Conservation (phyloP, 257 asterid genomes). For the Solanum habrochaites region DNA sequence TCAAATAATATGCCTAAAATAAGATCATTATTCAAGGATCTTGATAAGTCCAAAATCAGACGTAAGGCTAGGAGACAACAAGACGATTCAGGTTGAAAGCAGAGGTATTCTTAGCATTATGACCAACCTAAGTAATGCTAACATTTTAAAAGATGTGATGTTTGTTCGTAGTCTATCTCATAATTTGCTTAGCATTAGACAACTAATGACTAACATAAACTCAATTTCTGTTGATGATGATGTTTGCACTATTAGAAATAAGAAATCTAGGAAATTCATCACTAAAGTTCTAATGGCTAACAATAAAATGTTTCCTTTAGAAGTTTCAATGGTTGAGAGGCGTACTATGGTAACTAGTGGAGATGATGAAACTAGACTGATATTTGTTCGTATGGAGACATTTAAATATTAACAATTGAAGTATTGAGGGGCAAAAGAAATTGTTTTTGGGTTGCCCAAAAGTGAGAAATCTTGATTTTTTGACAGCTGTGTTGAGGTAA, state of each 20-base stretch:
- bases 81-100: neutral
- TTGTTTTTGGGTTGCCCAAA: neutral
- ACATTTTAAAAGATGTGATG: neutral
- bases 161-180: neutral
- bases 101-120: neutral
- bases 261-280: too few relatives aligned
- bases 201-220: neutral
- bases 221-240: too few relatives aligned
- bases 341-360: too few relatives aligned
- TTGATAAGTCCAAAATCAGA: neutral
- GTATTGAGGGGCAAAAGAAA: too few relatives aligned
- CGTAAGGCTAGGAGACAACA: neutral
- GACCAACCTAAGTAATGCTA: neutral
- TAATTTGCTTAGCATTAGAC: neutral
- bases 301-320: too few relatives aligned
- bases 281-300: too few relatives aligned
- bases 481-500: neutral
- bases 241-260: too few relatives aligned
- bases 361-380: neutral
- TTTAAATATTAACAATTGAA: too few relatives aligned
- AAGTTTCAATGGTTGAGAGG: too few relatives aligned
- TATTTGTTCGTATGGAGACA: too few relatives aligned
- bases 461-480: neutral
- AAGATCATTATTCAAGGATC: neutral
- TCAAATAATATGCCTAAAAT: neutral